Base-by-base conservation (phyloP, 1,284 basidiomycete genomes). In the Dichomitus squalens region DNA sequence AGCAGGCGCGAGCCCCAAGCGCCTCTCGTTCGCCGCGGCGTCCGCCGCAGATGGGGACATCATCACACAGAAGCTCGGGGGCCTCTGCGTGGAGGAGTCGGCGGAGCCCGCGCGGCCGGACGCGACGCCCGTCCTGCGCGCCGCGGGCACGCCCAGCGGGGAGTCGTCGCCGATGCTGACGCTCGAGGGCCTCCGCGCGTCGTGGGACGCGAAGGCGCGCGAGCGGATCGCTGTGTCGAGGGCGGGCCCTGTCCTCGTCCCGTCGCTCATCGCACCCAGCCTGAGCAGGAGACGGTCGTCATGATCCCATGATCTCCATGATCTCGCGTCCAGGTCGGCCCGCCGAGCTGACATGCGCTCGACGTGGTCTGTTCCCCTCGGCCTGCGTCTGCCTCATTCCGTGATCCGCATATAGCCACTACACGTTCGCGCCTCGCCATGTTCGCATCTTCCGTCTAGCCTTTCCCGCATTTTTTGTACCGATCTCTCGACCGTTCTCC, bases 191-290 rank as follows among this genome's bases (percentile, higher is more conserved):
- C 52, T 64, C 33, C 59, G 62, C 18, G 57, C 33, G 6, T 33
- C 57, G 31, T 64, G 59, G 62, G 62, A 64, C 36, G 58, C 57
- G n/a, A 20, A 18, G 4, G 61, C 52, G 46, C 57, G 61, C 5
- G 53, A 47, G 7, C 46, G 49, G 11, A 20, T 63, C 36, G 55
- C 51, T 1, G 53, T 53, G 6, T 48, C 43, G 6, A 38, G 31
- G 9, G 35, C 34, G n/a, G 35, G 21, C 12, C 9, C 27, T 4
- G 20, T 12, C 16, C 9, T 38, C 27, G 35, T 39, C 21, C n/a
- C n/a, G n/a, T n/a, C n/a, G n/a, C n/a, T n/a, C n/a, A 51, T 63
- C 7, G 50, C 48, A 8, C 55, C 61, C 18, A 63, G 61, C 21
- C 8, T 63, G 18, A 60, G 58, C 46, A 50, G 61, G 53, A 55